Percentiles rank a stretch among this genome's conserved stretches.
Conservation (phyloP, 139 green algal species). For the Auxenochlorella protothecoides region DNA sequence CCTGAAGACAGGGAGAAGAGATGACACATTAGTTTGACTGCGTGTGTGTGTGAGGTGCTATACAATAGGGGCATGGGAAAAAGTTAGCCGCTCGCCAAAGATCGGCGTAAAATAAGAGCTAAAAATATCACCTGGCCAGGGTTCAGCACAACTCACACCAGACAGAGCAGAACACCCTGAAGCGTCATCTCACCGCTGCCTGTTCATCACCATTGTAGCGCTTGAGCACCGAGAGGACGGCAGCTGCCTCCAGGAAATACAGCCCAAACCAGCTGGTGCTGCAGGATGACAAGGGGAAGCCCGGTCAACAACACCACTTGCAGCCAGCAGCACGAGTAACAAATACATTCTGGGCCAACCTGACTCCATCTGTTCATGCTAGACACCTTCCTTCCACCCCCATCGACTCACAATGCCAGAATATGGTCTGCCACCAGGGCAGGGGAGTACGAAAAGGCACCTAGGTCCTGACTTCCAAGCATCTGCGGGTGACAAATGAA, state of each 20-base stretch:
- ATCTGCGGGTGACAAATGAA: too few species aligned
- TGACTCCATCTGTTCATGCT: neutral
- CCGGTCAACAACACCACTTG: neutral
- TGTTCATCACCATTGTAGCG: constrained; percentile 20
- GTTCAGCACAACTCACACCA: neutral
- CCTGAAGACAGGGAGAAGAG: constrained; percentile 8
- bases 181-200: constrained; percentile 3
- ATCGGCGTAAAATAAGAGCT: too few species aligned
- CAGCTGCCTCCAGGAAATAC: constrained; percentile 49
- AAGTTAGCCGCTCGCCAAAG: too few species aligned
- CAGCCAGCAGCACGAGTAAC: neutral
- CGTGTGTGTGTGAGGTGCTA: neutral
- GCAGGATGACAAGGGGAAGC: constrained; percentile 6
- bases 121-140: too few species aligned
- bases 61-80: neutral
- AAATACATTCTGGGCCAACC: neutral
- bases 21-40: too few species aligned
- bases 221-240: constrained; percentile 40
- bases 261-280: constrained; percentile 44
- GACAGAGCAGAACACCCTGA: neutral
- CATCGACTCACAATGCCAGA: constrained; percentile 32
- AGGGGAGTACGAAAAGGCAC: constrained; percentile 1
- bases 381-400: neutral
- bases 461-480: neutral
- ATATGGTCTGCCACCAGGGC: constrained; percentile 41